Base-by-base conservation (phyloP, 805 yeast genomes). In the Priceomyces carsonii region DNA sequence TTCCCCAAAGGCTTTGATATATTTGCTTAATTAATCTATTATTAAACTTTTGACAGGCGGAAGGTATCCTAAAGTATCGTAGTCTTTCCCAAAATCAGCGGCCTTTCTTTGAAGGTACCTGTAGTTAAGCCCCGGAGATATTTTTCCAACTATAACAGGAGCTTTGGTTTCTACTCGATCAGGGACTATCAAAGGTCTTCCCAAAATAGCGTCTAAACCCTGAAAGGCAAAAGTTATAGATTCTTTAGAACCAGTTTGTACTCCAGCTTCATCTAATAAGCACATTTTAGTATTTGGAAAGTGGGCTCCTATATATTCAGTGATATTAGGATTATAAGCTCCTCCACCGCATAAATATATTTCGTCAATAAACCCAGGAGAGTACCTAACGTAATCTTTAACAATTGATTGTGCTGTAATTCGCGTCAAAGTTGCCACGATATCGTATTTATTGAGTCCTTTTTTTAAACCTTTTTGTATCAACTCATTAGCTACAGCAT, bases 341-440 rank as follows among this genome's bases (percentile, higher is more conserved):
- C 58, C 58, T 12, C 58, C 58, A 29, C 58, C 58, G 31, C 55
- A 51, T 24, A 51, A 16, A 26, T 36, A 48, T 14, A 53, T 25
- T 33, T 51, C 58, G 25, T 53, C 55, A 8, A 51, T 45, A 6
- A 33, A 26, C 17, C 17, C 19, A 15, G 43, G 39, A 6, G 43
- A 26, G 38, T 40, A 48, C 25, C 38, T 42, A 13, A 33, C 38
- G 34, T 50, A 51, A 28, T 40, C 53, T 19, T 43, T 33, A 16
- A 40, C 54, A 27, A 53, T 48, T n/a, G 53, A 23, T 29, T 51
- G 43, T 5, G 55, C 47, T 12, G 58, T 53, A 7, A 53, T 51
- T 31, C 57, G 27, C 1, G 56, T 53, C 10, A 53, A 35, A 2
- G 58, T 53, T 3, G 58, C 58, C 30, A 53, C 40, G 6, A 40